Evolutionary conservation across 768 basidiomycete genomes (phyloP), one percentile per base, ranked within the genome.

Genomic region (Galerina marginata): DNA sequence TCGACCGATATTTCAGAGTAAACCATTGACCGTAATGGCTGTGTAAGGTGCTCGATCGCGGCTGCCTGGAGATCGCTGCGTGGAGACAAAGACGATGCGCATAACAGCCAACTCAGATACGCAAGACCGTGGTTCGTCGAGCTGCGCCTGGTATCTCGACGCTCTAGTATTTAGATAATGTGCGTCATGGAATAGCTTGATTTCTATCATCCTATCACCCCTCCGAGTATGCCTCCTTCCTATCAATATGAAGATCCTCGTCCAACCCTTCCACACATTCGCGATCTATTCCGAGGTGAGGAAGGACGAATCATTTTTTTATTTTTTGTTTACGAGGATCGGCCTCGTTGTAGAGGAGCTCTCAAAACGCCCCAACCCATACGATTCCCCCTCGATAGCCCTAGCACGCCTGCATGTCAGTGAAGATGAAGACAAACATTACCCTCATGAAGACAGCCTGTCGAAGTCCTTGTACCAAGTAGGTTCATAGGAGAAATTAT

Each of bases 231-330:
- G 73, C 63, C 69, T 56, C 67, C 69, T 60, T 62, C 69, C 57
- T 62, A 73, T 49, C 69, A 72, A 62, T 69, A 72, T 65, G 72
- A 70, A 50, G 53, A 60, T 58, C 37, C 61, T 37, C 83, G 88
- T 45, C 86, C 87, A 55, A 88, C 84, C 14, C 85, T 91, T 59
- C 90, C 90, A 42, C 82, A 88, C 48, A 90, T 91, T 56, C 86
- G 87, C 51, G 86, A 88, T 72, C 74, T 91, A 60, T 87, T 91
- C 69, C 76, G 82, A 79, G 83, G 90, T 87, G 33, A 38, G 67
- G 45, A 25, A 46, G 45, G 4, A 15, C 38, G 46, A 45, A 39
- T 39, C 25, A 46, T 56, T 37, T 51, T 2, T 14, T 16, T 51
- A 33, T 48, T 39, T 23, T 58, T 43, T 50, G 45, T 57, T 29